Evolutionary conservation across 1,284 basidiomycete genomes (phyloP), one percentile per base, ranked within the genome.

Genomic region (Tilletia caries): DNA sequence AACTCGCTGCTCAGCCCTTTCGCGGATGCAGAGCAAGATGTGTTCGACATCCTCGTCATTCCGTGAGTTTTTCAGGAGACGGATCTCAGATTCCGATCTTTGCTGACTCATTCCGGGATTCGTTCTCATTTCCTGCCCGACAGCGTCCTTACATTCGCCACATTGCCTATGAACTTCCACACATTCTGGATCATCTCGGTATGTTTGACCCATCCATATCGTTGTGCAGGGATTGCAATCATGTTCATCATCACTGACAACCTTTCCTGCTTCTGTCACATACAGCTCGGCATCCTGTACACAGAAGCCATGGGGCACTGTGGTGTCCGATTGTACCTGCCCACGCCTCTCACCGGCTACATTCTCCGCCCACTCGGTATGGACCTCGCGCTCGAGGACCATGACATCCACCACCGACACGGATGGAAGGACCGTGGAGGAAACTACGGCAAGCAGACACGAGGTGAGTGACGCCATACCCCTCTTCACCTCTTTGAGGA

Each of bases 251-350:
- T 13, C 15, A 15, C 52, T 54, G 52, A 54, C 3, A 50, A 54
- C 1, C 25, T 15, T 15, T 27, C 12, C 64, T 25, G 66, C 2
- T 33, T 75, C 34, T n/a, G n/a, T n/a, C n/a, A n/a, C n/a, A n/a
- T n/a, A n/a, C 78, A 77, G 76, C 46, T 76, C 10, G 68, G 72
- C 2, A 71, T 80, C 20, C 75, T 78, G 64, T 77, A 76, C 69
- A 82, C 75, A 1, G 77, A 82, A 60, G 68, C 77, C 37, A 73
- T 74, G 2, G 79, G 79, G 3, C 79, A 82, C 66, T 68, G 69
- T 8, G 80, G 83, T 13, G 46, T 83, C 2, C 70, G 83, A 3
- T 68, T 75, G 1, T 75, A 82, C 71, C 76, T 76, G 50, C 48
- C 66, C 13, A 72, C 75, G 20, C 79, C 80, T 1, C 69, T 80